Base-by-base conservation (phyloP, 139 green algal genomes). In the Zygnema cylindricum region DNA sequence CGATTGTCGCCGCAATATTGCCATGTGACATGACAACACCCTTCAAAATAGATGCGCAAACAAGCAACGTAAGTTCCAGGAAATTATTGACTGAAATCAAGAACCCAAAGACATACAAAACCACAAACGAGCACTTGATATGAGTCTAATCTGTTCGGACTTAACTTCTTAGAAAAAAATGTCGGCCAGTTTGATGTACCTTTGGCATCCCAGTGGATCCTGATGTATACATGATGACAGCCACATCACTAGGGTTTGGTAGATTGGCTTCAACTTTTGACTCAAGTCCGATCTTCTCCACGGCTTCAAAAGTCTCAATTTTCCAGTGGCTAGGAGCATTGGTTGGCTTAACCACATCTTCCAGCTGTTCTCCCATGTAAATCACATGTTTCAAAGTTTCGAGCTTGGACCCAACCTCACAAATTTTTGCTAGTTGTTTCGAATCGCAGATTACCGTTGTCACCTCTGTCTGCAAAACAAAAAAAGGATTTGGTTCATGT, bases 1-100 rank as follows among this genome's bases (percentile, higher is more conserved):
- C 78, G 35, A 82, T 73, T 33, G 69, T 69, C 22, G 86, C 42
- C 57, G 88, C 86, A 1, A 91, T 57, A 38, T 88, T 94, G 16
- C 54, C 71, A 81, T 98, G 95, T 54, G 92, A 95, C 39, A 98
- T 94, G 73, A 96, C 81, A 25, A 97, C 96, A 0, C 93, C 95
- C 89, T 91, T 76, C 76, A 77, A 57, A 39, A 38, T 22, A n/a
- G n/a, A n/a, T n/a, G n/a, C n/a, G n/a, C n/a, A n/a, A n/a, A n/a
- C n/a, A n/a, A n/a, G n/a, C n/a, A n/a, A n/a, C n/a, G n/a, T n/a
- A n/a, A n/a, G n/a, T n/a, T n/a, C n/a, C n/a, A n/a, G n/a, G n/a
- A n/a, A n/a, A n/a, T n/a, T n/a, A n/a, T n/a, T n/a, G n/a, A n/a
- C n/a, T n/a, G n/a, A n/a, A n/a, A n/a, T n/a, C n/a, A n/a, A n/a